Evolutionary conservation across 225 moss, liverwort and hornwort genomes (phyloP).

Genomic region (Physcomitrellopsis africana): DNA sequence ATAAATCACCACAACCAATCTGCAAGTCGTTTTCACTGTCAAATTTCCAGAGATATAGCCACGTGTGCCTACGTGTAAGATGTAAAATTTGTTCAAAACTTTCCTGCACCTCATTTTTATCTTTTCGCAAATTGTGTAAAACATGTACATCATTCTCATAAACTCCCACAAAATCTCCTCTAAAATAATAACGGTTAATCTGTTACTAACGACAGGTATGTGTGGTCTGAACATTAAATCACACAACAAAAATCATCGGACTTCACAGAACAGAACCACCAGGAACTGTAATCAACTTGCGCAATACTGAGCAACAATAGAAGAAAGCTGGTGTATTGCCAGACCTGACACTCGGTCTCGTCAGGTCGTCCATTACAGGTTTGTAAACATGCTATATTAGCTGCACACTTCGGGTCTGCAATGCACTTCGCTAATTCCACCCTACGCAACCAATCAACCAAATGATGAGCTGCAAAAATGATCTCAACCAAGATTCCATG

Average conservation of each 20-base stretch:
- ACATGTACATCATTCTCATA: not conserved
- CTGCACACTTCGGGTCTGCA: constrained; percentile 81
- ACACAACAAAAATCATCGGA: not conserved
- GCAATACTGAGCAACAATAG: not conserved
- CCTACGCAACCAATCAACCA: constrained; percentile 33
- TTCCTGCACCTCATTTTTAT: not conserved
- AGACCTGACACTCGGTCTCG: constrained; percentile 94
- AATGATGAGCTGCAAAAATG: constrained; percentile 4
- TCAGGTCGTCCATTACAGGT: constrained; percentile 94
- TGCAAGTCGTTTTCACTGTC: constrained; percentile 35
- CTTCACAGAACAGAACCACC: not conserved
- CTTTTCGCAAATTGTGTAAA: not conserved
- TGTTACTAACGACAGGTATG: not conserved
- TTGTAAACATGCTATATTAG: constrained; percentile 95
- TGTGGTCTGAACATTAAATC: not conserved
- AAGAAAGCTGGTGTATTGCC: not conserved
- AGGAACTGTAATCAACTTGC: not conserved
- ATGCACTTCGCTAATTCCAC: constrained; percentile 93
- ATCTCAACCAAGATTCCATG: not conserved
- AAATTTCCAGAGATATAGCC: not conserved
- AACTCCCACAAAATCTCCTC: not conserved
- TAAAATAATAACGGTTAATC: not conserved
- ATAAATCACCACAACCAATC: constrained; percentile 94
- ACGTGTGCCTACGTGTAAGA: not conserved
- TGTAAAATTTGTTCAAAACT: not conserved